Evolutionary conservation across 306 rosid genomes (phyloP), one percentile per base, ranked within the genome.

Genomic region (Rosa chinensis): DNA sequence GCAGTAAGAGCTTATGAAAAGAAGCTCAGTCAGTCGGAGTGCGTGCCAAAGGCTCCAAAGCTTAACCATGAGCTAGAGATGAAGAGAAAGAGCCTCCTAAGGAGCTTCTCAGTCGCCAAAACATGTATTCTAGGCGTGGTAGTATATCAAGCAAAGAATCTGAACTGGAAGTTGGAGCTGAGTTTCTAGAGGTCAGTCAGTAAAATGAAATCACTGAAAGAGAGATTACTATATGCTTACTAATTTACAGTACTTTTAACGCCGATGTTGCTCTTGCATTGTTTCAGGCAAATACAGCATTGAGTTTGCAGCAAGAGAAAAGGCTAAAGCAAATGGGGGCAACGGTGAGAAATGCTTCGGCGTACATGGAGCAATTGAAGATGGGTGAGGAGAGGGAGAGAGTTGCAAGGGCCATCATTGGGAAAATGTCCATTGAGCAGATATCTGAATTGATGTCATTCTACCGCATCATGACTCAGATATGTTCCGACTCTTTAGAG

Each of bases 1-100:
- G 89, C 87, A 70, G 88, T 81, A 47, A 75, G 78, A 23, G 84
- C 83, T 23, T 80, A 79, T 50, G 79, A 79, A 78, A 83, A 80
- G 81, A 88, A 75, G 72, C 75, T 82, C 18, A 75, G 39, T 72
- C 70, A 28, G 50, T 75, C 85, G 40, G 23, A 55, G 49, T 64
- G 25, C 18, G 75, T 82, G 59, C 87, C 84, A 7, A 78, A 78
- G 52, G 61, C 82, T 32, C 74, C 63, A 48, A 82, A 80, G 81
- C 82, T 78, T 40, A 64, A 74, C 58, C 61, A 72, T 49, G 83
- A 61, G 10, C 56, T 63, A 48, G 85, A 79, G 82, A 49, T 45
- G 25, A 85, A 75, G 80, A 84, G 85, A 43, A 82, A 72, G 76
- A 73, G 42, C 21, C 72, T 85, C 10, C 44, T 8, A 25, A 44